Base-by-base conservation (phyloP, 2,329 filamentous ascomycete species). In the Parastagonospora avenae region DNA sequence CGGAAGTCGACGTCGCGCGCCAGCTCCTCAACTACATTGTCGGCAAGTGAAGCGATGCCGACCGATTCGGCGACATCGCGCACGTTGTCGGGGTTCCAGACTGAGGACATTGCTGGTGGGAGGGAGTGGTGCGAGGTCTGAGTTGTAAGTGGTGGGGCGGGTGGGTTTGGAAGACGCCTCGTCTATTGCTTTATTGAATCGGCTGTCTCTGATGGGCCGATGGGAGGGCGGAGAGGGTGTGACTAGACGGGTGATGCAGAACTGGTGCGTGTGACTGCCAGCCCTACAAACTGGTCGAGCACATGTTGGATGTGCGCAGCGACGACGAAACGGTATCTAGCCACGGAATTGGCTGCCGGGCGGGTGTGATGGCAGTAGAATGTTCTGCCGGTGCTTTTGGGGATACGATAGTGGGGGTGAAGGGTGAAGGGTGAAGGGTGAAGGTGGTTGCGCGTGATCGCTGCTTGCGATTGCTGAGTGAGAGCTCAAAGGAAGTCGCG, bases 61-160 rank as follows among this genome's bases (percentile, higher is more conserved):
- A 97, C 90, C 1, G 94, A 96, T 75, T 99, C 94, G 62, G 94
- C 93, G 54, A 97, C 92, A 73, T 99, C 94, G 64, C 87, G 88
- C 65, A 99, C 90, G 64, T 96, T 97, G 67, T 99, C 94, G 14
- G 90, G 87, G 71, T 97, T 97, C 94, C 94, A 97, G 63, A 97
- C 86, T 33, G 85, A 85, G 14, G 66, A 67, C 68, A 70, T 70
- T 30, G 59, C 35, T 60, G 60, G 52, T 40, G 42, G 57, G 37
- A 16, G 19, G 19, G 44, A 16, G 58, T 43, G 35, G 52, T 40
- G 49, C 35, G 40, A 37, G 46, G 35, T 36, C 48, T 36, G 41
- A 48, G 54, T 28, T 48, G 42, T 51, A 52, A 42, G 55, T 33
- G 45, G 48, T 38, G 46, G 52, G 49, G 48, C 46, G 50, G 43